Percentiles rank a stretch among this genome's conserved stretches.
These are phyloP conservation scores for Mangifera indica DNA, from an alignment of 345 rosid genomes.

Conservation along the genomic window DNA sequence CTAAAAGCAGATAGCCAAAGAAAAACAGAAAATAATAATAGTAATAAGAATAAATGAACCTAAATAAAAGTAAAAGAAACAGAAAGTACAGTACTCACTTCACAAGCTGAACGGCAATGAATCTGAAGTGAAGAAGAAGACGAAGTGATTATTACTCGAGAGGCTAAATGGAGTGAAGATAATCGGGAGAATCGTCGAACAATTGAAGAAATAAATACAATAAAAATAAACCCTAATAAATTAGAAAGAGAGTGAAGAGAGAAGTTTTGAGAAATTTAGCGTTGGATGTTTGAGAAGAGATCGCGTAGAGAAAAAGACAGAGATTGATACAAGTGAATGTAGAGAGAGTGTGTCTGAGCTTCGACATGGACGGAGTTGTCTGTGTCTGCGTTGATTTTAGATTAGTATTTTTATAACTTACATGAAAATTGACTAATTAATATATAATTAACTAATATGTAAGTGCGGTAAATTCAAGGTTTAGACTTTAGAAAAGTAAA, in stretches of 20 bases:
- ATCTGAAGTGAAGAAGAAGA: slow-evolving; percentile 15
- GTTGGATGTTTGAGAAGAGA: slow-evolving; percentile 21
- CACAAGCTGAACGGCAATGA: slow-evolving; percentile 5
- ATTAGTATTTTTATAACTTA: too few relatives aligned
- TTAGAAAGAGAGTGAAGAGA: slow-evolving; percentile 1
- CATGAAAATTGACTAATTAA: not conserved
- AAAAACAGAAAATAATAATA: not conserved
- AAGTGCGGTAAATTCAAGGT: not conserved
- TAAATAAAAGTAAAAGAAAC: not conserved
- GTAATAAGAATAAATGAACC: not conserved
- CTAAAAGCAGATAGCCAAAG: slow-evolving; percentile 21
- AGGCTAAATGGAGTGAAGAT: not conserved
- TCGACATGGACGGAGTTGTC: slow-evolving; percentile 23
- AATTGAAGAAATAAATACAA: not conserved
- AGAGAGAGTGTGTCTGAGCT: slow-evolving; percentile 16
- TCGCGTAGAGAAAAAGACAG: slow-evolving; percentile 27
- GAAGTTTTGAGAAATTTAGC: not conserved
- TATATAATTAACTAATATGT: not conserved
- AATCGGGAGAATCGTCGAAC: not conserved
- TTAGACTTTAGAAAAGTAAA: too few relatives aligned
- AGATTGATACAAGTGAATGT: slow-evolving; percentile 22
- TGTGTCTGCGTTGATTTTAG: slow-evolving; percentile 24
- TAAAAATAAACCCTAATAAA: slow-evolving; percentile 26
- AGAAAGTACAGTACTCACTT: not conserved
- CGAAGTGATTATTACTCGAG: not conserved